Conservation (phyloP, 331 rosid species). For the Acacia pycnantha region DNA sequence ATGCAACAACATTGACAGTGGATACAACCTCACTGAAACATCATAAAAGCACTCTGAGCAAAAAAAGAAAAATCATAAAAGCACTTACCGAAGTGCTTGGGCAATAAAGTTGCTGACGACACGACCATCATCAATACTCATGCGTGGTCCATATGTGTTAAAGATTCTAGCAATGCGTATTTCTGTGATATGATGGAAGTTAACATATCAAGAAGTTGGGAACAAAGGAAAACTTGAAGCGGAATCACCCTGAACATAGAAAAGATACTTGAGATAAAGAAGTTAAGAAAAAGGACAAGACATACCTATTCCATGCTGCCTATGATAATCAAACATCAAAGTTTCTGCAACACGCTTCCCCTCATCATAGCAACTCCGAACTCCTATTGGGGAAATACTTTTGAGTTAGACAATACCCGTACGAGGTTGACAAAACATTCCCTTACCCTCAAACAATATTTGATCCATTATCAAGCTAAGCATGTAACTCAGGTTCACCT, state of each 20-base stretch:
- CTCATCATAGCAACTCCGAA: conserved; percentile 96
- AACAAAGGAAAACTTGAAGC: background rate
- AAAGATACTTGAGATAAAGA: background rate
- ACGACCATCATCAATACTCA: conserved; percentile 55
- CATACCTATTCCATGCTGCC: conserved; percentile 88
- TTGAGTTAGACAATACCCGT: conserved; percentile 2
- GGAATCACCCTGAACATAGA: background rate
- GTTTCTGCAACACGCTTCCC: conserved; percentile 98
- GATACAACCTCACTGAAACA: background rate
- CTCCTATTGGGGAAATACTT: conserved; percentile 45
- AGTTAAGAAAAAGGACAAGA: background rate
- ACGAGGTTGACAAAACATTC: background rate
- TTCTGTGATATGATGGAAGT: conserved; percentile 26
- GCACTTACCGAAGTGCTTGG: conserved; percentile 44
- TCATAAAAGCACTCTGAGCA: conserved; percentile 11
- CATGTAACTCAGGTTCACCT: background rate
- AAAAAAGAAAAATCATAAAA: too few relatives aligned
- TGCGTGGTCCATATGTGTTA: conserved; percentile 52
- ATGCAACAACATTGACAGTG: background rate
- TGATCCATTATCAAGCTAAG: conserved; percentile 3
- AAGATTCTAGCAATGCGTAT: conserved; percentile 55
- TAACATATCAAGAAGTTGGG: background rate
- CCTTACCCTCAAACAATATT: background rate
- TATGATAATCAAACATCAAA: conserved; percentile 92
- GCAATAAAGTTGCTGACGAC: conserved; percentile 54